Conservation (phyloP, 345 rosid genomes). For the Durio zibethinus region DNA sequence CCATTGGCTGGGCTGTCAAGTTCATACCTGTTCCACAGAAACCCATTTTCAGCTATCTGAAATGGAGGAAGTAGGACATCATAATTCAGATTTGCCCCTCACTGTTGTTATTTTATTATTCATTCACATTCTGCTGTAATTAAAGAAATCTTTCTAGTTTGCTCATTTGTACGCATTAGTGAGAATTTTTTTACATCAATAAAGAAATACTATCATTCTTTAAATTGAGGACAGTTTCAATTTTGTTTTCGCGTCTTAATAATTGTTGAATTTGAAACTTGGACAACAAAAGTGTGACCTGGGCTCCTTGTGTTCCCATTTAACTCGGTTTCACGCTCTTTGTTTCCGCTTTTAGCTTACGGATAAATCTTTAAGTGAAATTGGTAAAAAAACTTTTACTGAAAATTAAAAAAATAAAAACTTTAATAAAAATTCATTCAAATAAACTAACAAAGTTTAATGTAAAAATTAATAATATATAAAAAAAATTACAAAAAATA, state of each 20-base stretch:
- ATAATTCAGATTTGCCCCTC: neutral
- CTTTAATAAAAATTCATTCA: too few relatives aligned
- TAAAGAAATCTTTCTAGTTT: neutral
- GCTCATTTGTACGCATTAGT: rapidly evolving
- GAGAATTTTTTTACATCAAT: too few relatives aligned
- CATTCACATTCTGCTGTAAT: neutral
- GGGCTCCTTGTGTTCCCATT: neutral
- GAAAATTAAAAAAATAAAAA: too few relatives aligned
- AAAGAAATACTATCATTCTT: neutral
- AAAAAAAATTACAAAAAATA: too few relatives aligned
- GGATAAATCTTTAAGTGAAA: too few relatives aligned
- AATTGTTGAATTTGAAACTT: neutral
- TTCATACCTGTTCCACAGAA: conserved; percentile 51
- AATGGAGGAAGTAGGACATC: conserved; percentile 11
- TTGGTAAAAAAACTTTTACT: too few relatives aligned
- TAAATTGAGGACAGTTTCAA: neutral
- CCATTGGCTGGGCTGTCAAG: conserved; percentile 63
- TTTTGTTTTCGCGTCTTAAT: neutral
- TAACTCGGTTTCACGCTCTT: neutral
- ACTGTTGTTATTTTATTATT: neutral
- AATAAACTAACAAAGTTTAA: too few relatives aligned
- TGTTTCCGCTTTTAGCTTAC: too few relatives aligned
- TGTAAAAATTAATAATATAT: too few relatives aligned
- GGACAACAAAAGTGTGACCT: too few relatives aligned
- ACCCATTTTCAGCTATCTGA: conserved; percentile 48